Percentiles rank a stretch among this genome's conserved stretches.
Evolutionary conservation across 2,329 filamentous ascomycete species (phyloP).

Genomic region (Fusarium humuli): DNA sequence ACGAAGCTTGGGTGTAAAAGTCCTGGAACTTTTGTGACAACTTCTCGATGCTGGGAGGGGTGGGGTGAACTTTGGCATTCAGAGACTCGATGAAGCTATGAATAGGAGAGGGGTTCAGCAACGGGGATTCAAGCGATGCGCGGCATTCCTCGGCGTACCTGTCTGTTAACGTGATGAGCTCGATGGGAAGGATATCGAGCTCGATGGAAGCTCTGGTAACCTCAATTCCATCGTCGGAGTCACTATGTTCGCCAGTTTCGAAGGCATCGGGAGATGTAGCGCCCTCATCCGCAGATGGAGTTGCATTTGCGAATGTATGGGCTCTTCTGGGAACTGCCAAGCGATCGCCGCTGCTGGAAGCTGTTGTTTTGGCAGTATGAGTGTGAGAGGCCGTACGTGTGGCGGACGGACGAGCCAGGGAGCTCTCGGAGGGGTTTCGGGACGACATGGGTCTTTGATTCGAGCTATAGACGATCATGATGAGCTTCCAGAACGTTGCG

Average conservation of each 20-base stretch:
- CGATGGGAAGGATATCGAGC: constrained; percentile 91
- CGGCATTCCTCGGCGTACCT: constrained; percentile 66
- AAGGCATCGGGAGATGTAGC: constrained; percentile 60
- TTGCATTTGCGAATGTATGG: constrained; percentile 59
- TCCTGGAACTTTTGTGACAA: constrained; percentile 92
- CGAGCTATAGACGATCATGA: constrained; percentile 47
- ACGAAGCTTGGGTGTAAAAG: constrained; percentile 85
- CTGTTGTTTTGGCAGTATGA: constrained; percentile 36
- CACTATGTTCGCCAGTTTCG: constrained; percentile 57
- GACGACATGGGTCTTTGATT: constrained; percentile 51
- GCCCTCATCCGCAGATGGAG: constrained; percentile 42
- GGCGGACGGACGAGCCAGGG: constrained; percentile 48
- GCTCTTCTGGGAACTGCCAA: constrained; percentile 57
- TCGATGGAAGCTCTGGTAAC: constrained; percentile 70
- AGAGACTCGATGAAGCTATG: constrained; percentile 89
- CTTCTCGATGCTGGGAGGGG: constrained; percentile 84
- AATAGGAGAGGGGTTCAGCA: constrained; percentile 33
- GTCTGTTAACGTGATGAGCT: constrained; percentile 90
- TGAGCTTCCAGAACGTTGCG: constrained; percentile 36
- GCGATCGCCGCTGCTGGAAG: constrained; percentile 49
- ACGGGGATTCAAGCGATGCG: background rate
- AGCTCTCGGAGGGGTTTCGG: constrained; percentile 45
- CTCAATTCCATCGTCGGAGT: constrained; percentile 61
- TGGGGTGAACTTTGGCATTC: constrained; percentile 85
- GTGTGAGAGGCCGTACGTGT: constrained; percentile 50